Evolutionary conservation across 768 basidiomycete species (phyloP).

Genomic region (Mycena epipterygia): DNA sequence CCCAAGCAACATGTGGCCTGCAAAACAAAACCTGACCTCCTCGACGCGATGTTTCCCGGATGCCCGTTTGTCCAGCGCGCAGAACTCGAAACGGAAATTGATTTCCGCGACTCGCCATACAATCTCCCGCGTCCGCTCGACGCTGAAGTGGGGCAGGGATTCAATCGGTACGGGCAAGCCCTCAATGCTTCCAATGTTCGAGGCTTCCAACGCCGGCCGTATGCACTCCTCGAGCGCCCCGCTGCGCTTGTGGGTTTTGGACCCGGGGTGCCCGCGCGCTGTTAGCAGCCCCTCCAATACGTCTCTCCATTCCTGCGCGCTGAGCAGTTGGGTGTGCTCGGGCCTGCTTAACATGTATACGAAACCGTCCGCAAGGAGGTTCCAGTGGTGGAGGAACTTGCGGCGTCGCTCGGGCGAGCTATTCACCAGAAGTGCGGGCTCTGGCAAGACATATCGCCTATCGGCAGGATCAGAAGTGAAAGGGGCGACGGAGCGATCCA

Average conservation of each 20-base stretch:
- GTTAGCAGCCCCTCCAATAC: background rate
- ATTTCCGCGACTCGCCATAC: conserved; percentile 8
- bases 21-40: background rate
- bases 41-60: background rate
- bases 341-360: background rate
- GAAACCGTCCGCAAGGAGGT: background rate
- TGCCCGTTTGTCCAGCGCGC: background rate
- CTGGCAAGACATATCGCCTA: background rate
- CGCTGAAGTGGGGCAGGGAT: background rate
- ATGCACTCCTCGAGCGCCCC: background rate
- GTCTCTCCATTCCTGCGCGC: conserved; percentile 14
- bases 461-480: background rate
- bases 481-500: background rate
- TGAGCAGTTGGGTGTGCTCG: background rate
- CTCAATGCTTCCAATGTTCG: background rate
- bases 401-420: background rate
- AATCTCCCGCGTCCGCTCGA: background rate
- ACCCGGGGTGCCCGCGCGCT: background rate
- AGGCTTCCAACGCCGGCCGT: background rate
- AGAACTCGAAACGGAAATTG: conserved; percentile 5
- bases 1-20: background rate
- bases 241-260: background rate
- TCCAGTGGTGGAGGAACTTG: background rate
- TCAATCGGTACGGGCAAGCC: background rate
- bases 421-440: conserved; percentile 1